Conservation (phyloP, 208 protist species). For the Acanthamoeba divionensis region DNA sequence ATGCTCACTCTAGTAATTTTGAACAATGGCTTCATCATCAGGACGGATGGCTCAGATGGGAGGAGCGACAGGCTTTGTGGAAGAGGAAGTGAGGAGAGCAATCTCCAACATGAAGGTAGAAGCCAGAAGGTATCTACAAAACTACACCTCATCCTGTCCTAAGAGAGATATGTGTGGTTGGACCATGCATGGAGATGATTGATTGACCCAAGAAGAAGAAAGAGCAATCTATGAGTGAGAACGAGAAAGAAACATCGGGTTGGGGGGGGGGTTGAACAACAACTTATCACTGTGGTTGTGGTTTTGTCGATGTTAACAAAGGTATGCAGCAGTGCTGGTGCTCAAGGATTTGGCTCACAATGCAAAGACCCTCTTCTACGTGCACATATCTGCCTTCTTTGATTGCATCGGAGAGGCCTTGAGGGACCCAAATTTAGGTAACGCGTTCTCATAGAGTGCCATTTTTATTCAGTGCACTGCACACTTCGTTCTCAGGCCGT, state of each 20-base stretch:
- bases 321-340: constrained; percentile 73
- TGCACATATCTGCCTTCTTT: constrained; percentile 76
- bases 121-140: constrained; percentile 46
- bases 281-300: not conserved
- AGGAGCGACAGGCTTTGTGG: constrained; percentile 78
- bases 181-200: not conserved
- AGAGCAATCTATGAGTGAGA: not conserved
- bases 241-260: not conserved
- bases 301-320: not conserved
- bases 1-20: not conserved
- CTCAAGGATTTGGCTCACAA: constrained; percentile 81
- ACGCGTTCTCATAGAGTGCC: too few relatives aligned
- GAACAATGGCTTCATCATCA: constrained; percentile 63
- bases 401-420: constrained; percentile 72
- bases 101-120: constrained; percentile 78
- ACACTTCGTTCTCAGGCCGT: too few relatives aligned
- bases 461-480: too few relatives aligned
- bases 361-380: constrained; percentile 84
- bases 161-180: not conserved
- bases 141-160: not conserved
- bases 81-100: constrained; percentile 81
- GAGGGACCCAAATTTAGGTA: constrained; percentile 15
- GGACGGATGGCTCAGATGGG: constrained; percentile 73
- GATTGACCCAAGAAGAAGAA: not conserved
- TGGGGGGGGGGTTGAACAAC: not conserved